Base-by-base conservation (phyloP, 1,284 basidiomycete genomes). In the Ustilago trichophora region DNA sequence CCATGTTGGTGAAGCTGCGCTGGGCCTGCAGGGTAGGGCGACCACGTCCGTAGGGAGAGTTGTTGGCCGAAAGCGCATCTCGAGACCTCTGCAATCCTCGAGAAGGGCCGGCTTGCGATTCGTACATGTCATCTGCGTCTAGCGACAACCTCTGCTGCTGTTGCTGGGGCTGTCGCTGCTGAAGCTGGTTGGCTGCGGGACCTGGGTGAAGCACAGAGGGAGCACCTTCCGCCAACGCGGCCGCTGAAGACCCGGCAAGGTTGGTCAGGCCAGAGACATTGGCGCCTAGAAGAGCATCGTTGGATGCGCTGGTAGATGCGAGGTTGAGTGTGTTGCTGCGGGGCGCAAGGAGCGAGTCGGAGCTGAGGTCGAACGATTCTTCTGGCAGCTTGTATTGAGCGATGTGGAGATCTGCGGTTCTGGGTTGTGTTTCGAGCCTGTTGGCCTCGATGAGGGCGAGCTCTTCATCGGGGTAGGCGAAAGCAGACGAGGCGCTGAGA, bases 41-140 rank as follows among this genome's bases (percentile, higher is more conserved):
- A 22, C 26, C 42, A 11, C 51, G 62, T 2, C 29, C 43, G 24
- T 63, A 63, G 12, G 66, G 66, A 40, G 59, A 60, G 37, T 41
- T 59, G 41, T 19, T 43, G 24, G 40, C 40, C 6, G 50, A 45
- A 11, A 57, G 37, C 13, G 57, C 46, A n/a, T 69, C 66, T 44
- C 52, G 37, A 18, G 47, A 27, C 15, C 60, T 34, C 8, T 58
- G 42, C 16, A 69, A 22, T 2, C 51, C 46, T 25, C 66, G 59
- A 11, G 66, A 69, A 12, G 66, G 66, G 7, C 66, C 66, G 7
- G 60, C 66, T 36, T 64, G 60, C 9, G 66, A 64, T 3, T 69
- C 60, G 44, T 51, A 59, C 48, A 64, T 41, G 3, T 50, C 55
- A 43, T 54, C 54, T 19, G 7, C 34, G 10, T 54, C 56, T 25